A percentile compares a stretch with the other conserved stretches of the same genome.
Conservation (phyloP, 2,329 filamentous ascomycete species). For the Calcarisporium arbuscula region DNA sequence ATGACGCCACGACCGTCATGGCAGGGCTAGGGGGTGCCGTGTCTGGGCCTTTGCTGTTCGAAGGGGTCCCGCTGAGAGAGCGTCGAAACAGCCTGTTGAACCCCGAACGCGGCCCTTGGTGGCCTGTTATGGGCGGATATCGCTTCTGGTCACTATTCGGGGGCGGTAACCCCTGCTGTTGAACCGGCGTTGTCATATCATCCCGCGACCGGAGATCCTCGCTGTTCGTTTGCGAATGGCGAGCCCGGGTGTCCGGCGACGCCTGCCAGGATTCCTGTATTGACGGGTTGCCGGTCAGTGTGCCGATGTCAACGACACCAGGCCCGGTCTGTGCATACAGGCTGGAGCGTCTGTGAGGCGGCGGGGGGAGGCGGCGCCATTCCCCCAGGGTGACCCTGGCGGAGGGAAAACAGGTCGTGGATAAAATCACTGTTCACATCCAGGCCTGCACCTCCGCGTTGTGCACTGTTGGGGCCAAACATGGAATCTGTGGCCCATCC, state of each 20-base stretch:
- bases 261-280: constrained; percentile 10
- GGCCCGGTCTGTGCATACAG: constrained; percentile 42
- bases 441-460: constrained; percentile 17
- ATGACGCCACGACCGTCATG: constrained; percentile 9
- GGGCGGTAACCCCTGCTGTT: constrained; percentile 14
- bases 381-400: constrained; percentile 31
- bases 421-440: constrained; percentile 32
- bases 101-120: constrained; percentile 35
- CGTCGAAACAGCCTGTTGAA: constrained; percentile 47
- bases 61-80: constrained; percentile 33
- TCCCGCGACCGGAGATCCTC: constrained; percentile 22
- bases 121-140: constrained; percentile 45
- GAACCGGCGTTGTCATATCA: constrained; percentile 18
- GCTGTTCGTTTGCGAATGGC: constrained; percentile 19
- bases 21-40: constrained; percentile 5
- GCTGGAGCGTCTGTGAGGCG: constrained; percentile 48
- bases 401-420: constrained; percentile 37
- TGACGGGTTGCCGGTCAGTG: constrained; percentile 1
- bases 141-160: constrained; percentile 28
- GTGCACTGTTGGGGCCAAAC: constrained; percentile 28
- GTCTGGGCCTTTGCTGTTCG: constrained; percentile 9
- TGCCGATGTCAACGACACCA: constrained; percentile 11
- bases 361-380: constrained; percentile 38
- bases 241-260: constrained; percentile 15
- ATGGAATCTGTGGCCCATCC: constrained; percentile 44